These are phyloP conservation scores for Leccinum angustisporum DNA, from an alignment of 1,284 basidiomycete genomes.

Conservation along the genomic window DNA sequence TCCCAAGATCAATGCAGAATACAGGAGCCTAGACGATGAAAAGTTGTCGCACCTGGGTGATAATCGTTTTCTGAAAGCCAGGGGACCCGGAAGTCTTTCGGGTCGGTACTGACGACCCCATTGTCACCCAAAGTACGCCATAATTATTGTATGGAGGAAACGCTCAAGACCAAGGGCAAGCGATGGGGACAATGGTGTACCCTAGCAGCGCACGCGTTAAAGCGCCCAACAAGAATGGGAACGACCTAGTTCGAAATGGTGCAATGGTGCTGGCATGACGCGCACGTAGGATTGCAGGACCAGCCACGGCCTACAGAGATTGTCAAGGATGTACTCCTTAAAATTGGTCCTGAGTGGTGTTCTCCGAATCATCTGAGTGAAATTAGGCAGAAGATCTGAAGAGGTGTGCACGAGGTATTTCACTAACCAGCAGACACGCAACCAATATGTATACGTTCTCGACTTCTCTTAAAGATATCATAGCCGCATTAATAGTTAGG, in stretches of 20 bases:
- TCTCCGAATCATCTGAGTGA: constrained; percentile 18
- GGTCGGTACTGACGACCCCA: constrained; percentile 43
- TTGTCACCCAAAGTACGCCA: constrained; percentile 35
- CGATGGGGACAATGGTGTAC: constrained; percentile 17
- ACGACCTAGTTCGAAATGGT: not conserved
- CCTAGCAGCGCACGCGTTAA: constrained; percentile 30
- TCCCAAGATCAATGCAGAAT: not conserved
- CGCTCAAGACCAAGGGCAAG: constrained; percentile 3
- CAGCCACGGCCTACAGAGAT: not conserved
- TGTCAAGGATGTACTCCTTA: not conserved
- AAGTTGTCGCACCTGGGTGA: constrained; percentile 50
- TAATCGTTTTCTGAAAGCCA: constrained; percentile 35
- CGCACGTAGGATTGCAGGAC: not conserved
- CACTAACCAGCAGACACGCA: not conserved
- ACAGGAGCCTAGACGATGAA: not conserved
- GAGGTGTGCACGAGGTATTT: not conserved
- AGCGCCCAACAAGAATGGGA: constrained; percentile 22
- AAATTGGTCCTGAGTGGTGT: constrained; percentile 5
- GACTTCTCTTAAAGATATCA: not conserved
- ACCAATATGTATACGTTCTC: not conserved
- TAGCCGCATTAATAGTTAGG: constrained; percentile 12
- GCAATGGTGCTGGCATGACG: constrained; percentile 14
- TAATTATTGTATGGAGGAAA: constrained; percentile 46
- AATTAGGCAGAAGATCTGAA: not conserved
- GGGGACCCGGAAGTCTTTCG: constrained; percentile 43